Percentiles rank a stretch among this genome's conserved stretches.
Conservation (phyloP, 176 grass and related monocot species). For the Rhynchospora tenuis region DNA sequence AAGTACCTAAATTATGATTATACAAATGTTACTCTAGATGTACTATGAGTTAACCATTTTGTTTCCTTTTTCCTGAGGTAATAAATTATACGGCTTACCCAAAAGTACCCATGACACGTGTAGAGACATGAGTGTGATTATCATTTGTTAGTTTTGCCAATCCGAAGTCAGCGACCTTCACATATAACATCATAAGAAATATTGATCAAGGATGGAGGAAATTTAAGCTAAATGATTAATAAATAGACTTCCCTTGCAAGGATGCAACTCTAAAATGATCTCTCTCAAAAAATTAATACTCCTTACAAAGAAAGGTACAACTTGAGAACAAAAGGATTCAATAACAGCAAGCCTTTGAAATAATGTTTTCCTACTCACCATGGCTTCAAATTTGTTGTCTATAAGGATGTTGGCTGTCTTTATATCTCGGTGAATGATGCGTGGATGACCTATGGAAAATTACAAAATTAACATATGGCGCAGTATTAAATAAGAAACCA, state of each 20-base stretch:
- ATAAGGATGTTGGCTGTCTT: constrained; percentile 71
- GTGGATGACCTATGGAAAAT: constrained; percentile 44
- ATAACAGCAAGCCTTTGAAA: background rate
- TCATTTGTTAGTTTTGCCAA: constrained; percentile 59
- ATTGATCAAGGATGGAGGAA: background rate
- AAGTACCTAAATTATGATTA: constrained; percentile 34
- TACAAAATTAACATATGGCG: background rate
- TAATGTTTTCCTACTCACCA: constrained; percentile 27
- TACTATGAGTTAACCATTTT: background rate
- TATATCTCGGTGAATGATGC: constrained; percentile 75
- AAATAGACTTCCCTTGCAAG: background rate
- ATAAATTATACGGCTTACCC: constrained; percentile 29
- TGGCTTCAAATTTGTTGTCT: constrained; percentile 58
- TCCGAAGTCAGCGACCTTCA: constrained; percentile 69
- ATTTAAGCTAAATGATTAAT: background rate
- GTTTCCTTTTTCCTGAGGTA: background rate
- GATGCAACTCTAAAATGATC: background rate
- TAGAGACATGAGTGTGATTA: constrained; percentile 55
- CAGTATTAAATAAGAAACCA: background rate
- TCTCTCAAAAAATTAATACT: background rate
- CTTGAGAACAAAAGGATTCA: background rate
- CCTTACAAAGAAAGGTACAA: background rate
- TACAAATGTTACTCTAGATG: background rate
- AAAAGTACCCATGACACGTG: constrained; percentile 75
- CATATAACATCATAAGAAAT: background rate